These are phyloP conservation scores for Anacardium occidentale DNA, from an alignment of 345 rosid genomes.

Conservation along the genomic window DNA sequence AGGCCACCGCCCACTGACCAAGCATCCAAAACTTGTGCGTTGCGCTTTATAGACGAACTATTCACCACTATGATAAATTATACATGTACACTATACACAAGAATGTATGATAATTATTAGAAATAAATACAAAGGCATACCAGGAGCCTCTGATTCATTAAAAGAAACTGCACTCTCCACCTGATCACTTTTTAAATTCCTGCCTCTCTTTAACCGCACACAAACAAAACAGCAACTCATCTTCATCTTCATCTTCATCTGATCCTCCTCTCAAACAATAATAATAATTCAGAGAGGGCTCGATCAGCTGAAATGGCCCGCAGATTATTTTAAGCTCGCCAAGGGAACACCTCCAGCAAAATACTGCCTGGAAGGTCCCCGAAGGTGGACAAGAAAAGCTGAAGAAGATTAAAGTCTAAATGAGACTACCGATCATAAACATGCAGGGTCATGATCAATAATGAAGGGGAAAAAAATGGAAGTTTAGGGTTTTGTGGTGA, in stretches of 20 bases:
- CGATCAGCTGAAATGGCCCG: too few relatives aligned
- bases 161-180: background rate
- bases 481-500: background rate
- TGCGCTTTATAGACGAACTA: too few relatives aligned
- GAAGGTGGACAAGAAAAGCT: background rate
- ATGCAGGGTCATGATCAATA: background rate
- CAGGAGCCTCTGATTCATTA: slow-evolving; percentile 22
- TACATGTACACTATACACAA: too few relatives aligned
- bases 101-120: background rate
- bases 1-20: too few relatives aligned
- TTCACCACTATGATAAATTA: too few relatives aligned
- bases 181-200: slow-evolving; percentile 8
- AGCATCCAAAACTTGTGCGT: too few relatives aligned
- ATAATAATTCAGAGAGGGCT: too few relatives aligned
- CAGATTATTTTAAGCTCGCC: background rate
- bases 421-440: background rate
- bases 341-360: background rate
- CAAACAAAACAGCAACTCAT: slow-evolving; percentile 75
- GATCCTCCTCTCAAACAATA: too few relatives aligned
- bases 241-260: slow-evolving; percentile 19
- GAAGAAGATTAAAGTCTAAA: background rate
- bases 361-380: background rate
- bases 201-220: slow-evolving; percentile 49
- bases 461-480: background rate
- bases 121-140: slow-evolving; percentile 9